These are phyloP conservation scores for Talaromyces piceae DNA, from an alignment of 2,329 filamentous ascomycete species.

Conservation along the genomic window DNA sequence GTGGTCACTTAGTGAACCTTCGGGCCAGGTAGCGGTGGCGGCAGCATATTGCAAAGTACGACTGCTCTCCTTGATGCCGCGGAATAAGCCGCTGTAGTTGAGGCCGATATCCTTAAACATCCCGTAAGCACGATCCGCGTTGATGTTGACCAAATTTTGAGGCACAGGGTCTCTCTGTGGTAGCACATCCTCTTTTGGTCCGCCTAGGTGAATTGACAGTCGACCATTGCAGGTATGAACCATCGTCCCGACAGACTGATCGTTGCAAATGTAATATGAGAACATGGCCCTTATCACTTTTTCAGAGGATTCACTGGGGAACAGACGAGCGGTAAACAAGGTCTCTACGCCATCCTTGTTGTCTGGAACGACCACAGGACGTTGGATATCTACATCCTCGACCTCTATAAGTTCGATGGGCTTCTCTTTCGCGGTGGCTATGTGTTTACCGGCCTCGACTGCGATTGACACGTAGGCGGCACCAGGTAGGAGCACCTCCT, in stretches of 20 bases:
- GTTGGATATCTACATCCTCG: constrained; percentile 17
- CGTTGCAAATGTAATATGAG: constrained; percentile 6
- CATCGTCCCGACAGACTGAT: constrained; percentile 2
- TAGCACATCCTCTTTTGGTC: background rate
- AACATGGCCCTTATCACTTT: constrained; percentile 8
- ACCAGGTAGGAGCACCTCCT: constrained; percentile 24
- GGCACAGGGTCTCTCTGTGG: background rate
- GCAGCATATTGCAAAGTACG: constrained; percentile 14
- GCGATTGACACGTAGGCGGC: constrained; percentile 23
- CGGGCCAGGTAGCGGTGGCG: constrained; percentile 11
- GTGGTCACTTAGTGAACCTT: constrained; percentile 13
- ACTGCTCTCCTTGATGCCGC: constrained; percentile 10
- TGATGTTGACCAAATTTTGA: constrained; percentile 11
- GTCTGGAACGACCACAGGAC: constrained; percentile 18
- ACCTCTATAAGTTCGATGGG: constrained; percentile 19
- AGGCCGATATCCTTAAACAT: constrained; percentile 20
- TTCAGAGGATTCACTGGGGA: constrained; percentile 10
- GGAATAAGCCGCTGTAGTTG: constrained; percentile 20
- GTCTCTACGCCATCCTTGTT: constrained; percentile 12
- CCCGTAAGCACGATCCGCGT: constrained; percentile 20
- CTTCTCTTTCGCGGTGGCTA: background rate
- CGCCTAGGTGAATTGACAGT: constrained; percentile 5
- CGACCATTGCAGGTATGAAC: background rate
- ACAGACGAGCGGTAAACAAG: background rate
- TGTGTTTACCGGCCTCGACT: constrained; percentile 15